Evolutionary conservation across 306 rosid genomes (phyloP), one percentile per base, ranked within the genome.

Genomic region (Elaeagnus macrophylla): DNA sequence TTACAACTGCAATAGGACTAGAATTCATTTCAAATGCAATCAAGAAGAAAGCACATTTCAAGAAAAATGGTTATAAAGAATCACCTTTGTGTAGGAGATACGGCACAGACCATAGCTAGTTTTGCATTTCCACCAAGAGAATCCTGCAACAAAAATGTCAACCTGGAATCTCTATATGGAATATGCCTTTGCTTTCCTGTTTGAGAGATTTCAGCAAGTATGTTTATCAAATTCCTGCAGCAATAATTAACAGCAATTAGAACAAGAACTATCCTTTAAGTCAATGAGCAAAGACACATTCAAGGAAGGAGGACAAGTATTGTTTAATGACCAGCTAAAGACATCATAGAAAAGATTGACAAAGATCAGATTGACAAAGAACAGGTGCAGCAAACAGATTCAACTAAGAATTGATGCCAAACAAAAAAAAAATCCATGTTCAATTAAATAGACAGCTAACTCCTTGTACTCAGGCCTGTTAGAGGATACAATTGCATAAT

Each of bases 121-220:
- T 88, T 93, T 45, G 96, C 95, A 85, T 93, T 93, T 54, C 96
- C 99, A 53, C 99, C 99, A 7, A 93, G 96, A 68, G 96, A 88
- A 44, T 93, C 99, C 81, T 93, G 99, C 80, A 93, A 75, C 48
- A 93, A 75, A 74, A 93, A 93, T 53, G 99, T 93, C 77, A 93
- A 61, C 69, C 94, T 79, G 70, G 99, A 93, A 65, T 93, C 99
- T 79, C 99, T 81, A 38, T 93, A 93, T 8, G 99, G 99, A 75
- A 93, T 88, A 77, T 93, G 99, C 52, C 99, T 81, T 56, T 82
- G 99, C 72, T 80, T 93, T 77, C 99, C 99, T 15, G 94, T 82
- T 68, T 88, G 99, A 69, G 99, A 93, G 74, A 93, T 78, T 80
- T 93, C 99, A 10, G 99, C 99, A 36, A 93, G 99, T 60, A 93